Base-by-base conservation (phyloP, 495 filamentous ascomycete species). In the Aspergillus wentii region DNA sequence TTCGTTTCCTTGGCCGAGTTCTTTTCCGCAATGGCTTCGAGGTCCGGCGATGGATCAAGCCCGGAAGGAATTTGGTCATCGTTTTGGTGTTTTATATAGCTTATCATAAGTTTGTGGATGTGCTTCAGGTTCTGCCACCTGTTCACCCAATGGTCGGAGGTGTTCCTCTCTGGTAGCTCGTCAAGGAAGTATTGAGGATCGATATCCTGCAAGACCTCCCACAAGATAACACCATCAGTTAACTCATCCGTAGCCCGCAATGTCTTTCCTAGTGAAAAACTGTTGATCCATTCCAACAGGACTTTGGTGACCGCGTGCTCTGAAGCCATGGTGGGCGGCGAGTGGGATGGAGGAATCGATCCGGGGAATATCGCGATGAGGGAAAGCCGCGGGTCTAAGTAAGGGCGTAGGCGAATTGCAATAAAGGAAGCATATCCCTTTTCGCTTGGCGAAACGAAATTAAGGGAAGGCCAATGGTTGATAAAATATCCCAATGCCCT, bases 211-310 rank as follows among this genome's bases (percentile, higher is more conserved):
- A 85, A 56, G 57, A 80, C 74, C 47, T 76, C 67, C 83, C 82
- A 76, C 48, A 94, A 72, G 18, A 85, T 72, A 34, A 76, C 71
- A 32, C 87, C 89, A 58, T 94, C 83, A 36, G 74, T 79, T 51
- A 95, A 70, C 48, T 88, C 80, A 40, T 75, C 74, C 39, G 79
- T 56, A 30, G 56, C 57, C 21, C 62, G 56, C 35, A 74, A 62
- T 17, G 59, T 68, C 44, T 64, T 60, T 22, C 62, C 61, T 16
- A 75, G 49, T 29, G 67, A 61, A 49, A 75, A 73, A 52, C 63
- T 68, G 55, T 76, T 78, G 50, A 76, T 64, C 75, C 75, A 80
- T 64, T 77, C 73, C 46, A 79, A 48, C 37, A 80, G 58, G 43
- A 74, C 75, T 48, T 68, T 62, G 44, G 59, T 67, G 41, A 65